Percentiles rank a stretch among this genome's conserved stretches.
phyloP scores from a whole-genome alignment of 345 rosid species.

The Lepidium aucheri region DNA sequence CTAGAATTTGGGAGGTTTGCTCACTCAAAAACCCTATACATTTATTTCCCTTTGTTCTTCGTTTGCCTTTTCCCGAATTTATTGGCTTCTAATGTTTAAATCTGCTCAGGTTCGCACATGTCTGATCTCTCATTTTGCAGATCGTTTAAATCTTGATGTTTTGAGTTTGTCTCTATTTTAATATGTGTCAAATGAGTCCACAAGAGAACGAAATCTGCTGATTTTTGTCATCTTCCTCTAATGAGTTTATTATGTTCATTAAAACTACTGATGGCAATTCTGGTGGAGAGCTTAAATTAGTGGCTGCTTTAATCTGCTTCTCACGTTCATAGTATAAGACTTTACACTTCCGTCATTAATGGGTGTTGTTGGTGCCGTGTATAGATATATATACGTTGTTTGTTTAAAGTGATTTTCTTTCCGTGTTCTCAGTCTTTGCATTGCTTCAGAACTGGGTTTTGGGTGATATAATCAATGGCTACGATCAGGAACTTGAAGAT shows the following conservation, averaged over 20 bases:
- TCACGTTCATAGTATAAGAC: slow-evolving; percentile 1
- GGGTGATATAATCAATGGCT: slow-evolving; percentile 35
- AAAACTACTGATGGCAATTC: slow-evolving; percentile 4
- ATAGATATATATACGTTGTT: neutral
- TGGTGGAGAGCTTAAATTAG: neutral
- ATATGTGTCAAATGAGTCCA: slow-evolving; percentile 22
- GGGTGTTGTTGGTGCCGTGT: neutral
- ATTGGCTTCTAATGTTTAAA: neutral
- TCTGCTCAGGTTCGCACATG: slow-evolving; percentile 19
- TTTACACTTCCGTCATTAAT: no score
- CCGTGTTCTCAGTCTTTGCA: neutral
- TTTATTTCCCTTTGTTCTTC: neutral
- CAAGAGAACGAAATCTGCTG: slow-evolving; percentile 15
- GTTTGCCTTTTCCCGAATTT: neutral
- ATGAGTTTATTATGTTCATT: neutral
- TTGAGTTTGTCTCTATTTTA: slow-evolving; percentile 2
- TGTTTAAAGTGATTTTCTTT: neutral
- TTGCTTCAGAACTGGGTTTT: neutral
- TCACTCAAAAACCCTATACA: slow-evolving; percentile 4
- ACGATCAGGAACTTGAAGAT: slow-evolving; percentile 64
- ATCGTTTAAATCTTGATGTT: neutral
- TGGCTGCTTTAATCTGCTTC: neutral
- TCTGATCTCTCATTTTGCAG: slow-evolving; percentile 16
- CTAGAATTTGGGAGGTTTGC: slow-evolving; percentile 19
- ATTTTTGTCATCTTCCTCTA: neutral